These are phyloP conservation scores for Dryadomyces quercus-mongolicae DNA, from an alignment of 2,329 filamentous ascomycete species.

Conservation along the genomic window DNA sequence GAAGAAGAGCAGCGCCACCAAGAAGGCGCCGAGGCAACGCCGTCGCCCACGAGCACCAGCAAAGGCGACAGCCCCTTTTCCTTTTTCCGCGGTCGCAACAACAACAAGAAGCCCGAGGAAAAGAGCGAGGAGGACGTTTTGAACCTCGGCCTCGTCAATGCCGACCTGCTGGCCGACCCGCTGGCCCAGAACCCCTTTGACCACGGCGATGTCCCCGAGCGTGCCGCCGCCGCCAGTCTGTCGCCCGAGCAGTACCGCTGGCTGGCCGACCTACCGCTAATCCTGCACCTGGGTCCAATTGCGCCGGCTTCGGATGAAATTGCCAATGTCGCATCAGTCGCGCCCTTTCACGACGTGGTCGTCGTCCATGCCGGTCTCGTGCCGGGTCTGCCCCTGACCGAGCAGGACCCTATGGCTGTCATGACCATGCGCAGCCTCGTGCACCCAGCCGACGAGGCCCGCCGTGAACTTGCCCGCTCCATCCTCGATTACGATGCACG, in stretches of 20 bases:
- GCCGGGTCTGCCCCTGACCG: constrained; percentile 56
- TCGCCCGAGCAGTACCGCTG: constrained; percentile 50
- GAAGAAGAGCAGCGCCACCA: constrained; percentile 10
- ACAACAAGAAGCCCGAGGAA: not conserved
- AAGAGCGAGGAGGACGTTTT: constrained; percentile 6
- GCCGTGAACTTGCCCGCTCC: constrained; percentile 16
- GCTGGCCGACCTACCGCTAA: constrained; percentile 63
- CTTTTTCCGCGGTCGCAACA: not conserved
- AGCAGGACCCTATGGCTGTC: constrained; percentile 64
- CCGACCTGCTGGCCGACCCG: constrained; percentile 2
- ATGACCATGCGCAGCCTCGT: constrained; percentile 89
- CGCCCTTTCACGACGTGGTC: constrained; percentile 38
- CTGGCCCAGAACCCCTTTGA: constrained; percentile 13
- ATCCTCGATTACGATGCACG: constrained; percentile 23
- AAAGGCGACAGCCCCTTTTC: too few species aligned
- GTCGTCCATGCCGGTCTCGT: constrained; percentile 82
- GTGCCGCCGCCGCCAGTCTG: constrained; percentile 44
- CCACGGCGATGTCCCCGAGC: constrained; percentile 26
- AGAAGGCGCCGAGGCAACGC: not conserved
- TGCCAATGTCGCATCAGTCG: not conserved
- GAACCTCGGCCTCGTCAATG: constrained; percentile 5
- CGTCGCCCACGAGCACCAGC: not conserved
- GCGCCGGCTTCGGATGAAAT: constrained; percentile 26
- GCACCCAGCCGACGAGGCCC: constrained; percentile 43
- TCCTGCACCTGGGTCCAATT: constrained; percentile 53